These are phyloP conservation scores for Rosa chinensis DNA, from an alignment of 306 rosid species.

Conservation along the genomic window DNA sequence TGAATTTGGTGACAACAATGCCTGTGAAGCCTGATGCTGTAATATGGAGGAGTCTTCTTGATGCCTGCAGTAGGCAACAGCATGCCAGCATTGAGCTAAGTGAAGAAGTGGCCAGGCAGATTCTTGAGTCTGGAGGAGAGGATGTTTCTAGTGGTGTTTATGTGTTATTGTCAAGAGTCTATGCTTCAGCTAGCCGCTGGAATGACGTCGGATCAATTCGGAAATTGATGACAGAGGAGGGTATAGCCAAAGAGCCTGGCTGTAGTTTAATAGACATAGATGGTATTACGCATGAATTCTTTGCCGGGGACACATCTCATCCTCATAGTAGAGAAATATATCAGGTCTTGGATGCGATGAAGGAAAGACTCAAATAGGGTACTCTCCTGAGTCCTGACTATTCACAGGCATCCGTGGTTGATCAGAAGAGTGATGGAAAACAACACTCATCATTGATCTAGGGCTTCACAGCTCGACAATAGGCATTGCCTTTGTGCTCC, in stretches of 20 bases:
- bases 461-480: slow-evolving; percentile 41
- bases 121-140: slow-evolving; percentile 49
- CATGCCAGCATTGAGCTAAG: slow-evolving; percentile 63
- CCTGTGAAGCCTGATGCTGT: slow-evolving; percentile 70
- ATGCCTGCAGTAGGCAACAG: slow-evolving; percentile 73
- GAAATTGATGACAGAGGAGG: slow-evolving; percentile 62
- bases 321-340: slow-evolving; percentile 52
- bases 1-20: slow-evolving; percentile 61
- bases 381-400: slow-evolving; percentile 35
- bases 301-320: slow-evolving; percentile 79
- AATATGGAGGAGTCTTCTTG: slow-evolving; percentile 83
- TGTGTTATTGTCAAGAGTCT: slow-evolving; percentile 69
- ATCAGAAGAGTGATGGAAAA: slow-evolving; percentile 44
- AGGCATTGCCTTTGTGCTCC: slow-evolving; percentile 67
- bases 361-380: slow-evolving; percentile 49
- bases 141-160: slow-evolving; percentile 59
- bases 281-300: slow-evolving; percentile 68
- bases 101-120: slow-evolving; percentile 56
- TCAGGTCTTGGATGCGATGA: slow-evolving; percentile 44
- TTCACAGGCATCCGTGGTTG: slow-evolving; percentile 57
- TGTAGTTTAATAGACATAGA: slow-evolving; percentile 63
- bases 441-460: background rate
- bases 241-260: slow-evolving; percentile 70
- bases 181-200: slow-evolving; percentile 73
- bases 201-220: slow-evolving; percentile 67